phyloP scores from a whole-genome alignment of 192 early-diverging fungal species.

The Radiomyces spectabilis region DNA sequence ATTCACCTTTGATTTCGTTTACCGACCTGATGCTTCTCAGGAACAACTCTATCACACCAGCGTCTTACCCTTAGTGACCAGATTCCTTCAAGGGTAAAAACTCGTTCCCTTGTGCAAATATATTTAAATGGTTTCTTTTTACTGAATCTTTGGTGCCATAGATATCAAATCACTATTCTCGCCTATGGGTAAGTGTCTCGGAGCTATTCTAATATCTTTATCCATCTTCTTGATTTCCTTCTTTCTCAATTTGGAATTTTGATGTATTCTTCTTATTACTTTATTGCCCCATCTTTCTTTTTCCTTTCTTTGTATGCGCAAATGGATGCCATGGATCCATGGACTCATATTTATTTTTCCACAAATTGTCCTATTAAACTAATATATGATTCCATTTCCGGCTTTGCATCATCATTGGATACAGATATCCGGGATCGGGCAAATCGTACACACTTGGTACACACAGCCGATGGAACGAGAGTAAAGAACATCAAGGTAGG shows the following conservation, averaged over 20 bases:
- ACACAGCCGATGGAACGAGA: too few species aligned
- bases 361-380: neutral
- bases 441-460: too few species aligned
- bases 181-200: slow-evolving; percentile 62
- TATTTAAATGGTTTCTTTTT: neutral
- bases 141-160: slow-evolving; percentile 7
- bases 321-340: too few species aligned
- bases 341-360: neutral
- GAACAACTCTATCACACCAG: slow-evolving; percentile 50
- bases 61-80: slow-evolving; percentile 50
- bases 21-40: slow-evolving; percentile 44
- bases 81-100: slow-evolving; percentile 65
- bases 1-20: slow-evolving; percentile 68
- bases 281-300: too few species aligned
- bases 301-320: neutral
- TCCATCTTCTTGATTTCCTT: too few species aligned
- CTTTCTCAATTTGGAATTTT: too few species aligned
- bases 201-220: too few species aligned
- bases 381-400: neutral
- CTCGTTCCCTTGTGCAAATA: neutral
- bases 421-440: too few species aligned
- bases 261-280: too few species aligned
- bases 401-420: neutral
- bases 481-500: too few species aligned
- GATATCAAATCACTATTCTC: slow-evolving; percentile 88